Base-by-base conservation (phyloP, 495 filamentous ascomycete genomes). In the Ramalina peruviana region DNA sequence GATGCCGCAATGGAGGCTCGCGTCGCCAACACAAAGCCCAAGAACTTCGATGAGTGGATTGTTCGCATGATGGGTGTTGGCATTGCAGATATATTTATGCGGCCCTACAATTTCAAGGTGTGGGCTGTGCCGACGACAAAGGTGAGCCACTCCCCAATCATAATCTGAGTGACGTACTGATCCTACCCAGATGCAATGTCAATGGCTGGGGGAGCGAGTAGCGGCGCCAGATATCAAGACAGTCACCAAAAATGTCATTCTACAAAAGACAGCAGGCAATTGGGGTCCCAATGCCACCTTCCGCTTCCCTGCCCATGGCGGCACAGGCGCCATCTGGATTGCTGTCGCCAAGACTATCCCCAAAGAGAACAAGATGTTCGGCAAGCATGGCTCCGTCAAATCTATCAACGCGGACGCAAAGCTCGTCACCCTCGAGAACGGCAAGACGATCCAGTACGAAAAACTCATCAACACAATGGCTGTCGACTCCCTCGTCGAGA, bases 81-180 rank as follows among this genome's bases (percentile, higher is more conserved):
- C 57, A 75, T 99, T 55, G 92, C 92, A 51, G 81, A 99, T 67
- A 72, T 89, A 48, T 99, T 99, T 81, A 99, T 99, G 92, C 73
- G 93, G 59, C 92, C 92, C 41, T 99, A 99, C 78, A 99, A 99
- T 79, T 97, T 80, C 81, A 99, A 99, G 72, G 92, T 97, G 63
- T 99, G 92, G 92, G 93, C 92, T 51, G 90, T 97, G 60, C 92
- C 93, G 37, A 97, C 93, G 23, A 93, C 85, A 51, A 94, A 93
- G 84, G 92, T 96, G 76, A 54, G 71, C 48, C 27, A 11, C 4
- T 36, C n/a, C 45, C 13, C 3, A 17, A 37, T 23, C 30, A 25
- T 10, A 13, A 26, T 25, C 36, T 17, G n/a, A 47, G 21, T 45
- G 36, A 40, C 33, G 55, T 30, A 50, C 27, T 49, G 19, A 43